Percentiles rank a stretch among this genome's conserved stretches.
Evolutionary conservation across 768 basidiomycete genomes (phyloP).

Genomic region (Filobasidium floriforme): DNA sequence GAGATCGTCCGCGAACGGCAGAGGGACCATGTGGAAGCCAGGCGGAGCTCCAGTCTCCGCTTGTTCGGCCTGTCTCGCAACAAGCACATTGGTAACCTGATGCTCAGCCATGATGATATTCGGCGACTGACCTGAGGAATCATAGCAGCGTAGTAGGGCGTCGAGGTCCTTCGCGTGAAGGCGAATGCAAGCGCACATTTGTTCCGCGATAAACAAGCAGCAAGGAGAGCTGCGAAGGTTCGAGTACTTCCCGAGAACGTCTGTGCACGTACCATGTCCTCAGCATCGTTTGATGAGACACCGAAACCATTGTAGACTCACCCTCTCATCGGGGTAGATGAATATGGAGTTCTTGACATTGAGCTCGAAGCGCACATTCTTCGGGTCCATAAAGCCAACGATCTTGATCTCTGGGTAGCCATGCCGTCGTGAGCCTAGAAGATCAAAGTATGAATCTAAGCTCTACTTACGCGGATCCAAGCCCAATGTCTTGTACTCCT

Average conservation of each 20-base stretch:
- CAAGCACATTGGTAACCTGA: conserved; percentile 51
- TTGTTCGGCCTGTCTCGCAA: conserved; percentile 58
- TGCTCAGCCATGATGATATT: no score
- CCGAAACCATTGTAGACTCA: conserved; percentile 42
- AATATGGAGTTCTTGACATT: conserved; percentile 87
- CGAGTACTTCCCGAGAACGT: conserved; percentile 80
- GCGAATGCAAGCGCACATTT: conserved; percentile 73
- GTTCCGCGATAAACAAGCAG: conserved; percentile 69
- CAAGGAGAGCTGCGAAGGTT: conserved; percentile 78
- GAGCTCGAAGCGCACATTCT: conserved; percentile 69
- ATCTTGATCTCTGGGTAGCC: conserved; percentile 62
- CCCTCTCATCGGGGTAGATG: conserved; percentile 85
- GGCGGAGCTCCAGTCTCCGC: conserved; percentile 67
- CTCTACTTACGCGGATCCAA: conserved; percentile 61
- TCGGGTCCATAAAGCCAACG: conserved; percentile 77
- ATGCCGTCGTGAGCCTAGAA: background rate
- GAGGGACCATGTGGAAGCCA: conserved; percentile 82
- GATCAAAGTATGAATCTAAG: background rate
- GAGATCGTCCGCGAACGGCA: conserved; percentile 95
- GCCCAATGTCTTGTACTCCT: conserved; percentile 71
- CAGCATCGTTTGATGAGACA: background rate
- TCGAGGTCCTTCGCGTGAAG: conserved; percentile 61
- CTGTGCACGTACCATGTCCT: conserved; percentile 17
- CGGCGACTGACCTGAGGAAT: conserved; percentile 66
- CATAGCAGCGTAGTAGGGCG: conserved; percentile 73